Conservation (phyloP, 2,329 filamentous ascomycete species). For the Seiridium unicorne region DNA sequence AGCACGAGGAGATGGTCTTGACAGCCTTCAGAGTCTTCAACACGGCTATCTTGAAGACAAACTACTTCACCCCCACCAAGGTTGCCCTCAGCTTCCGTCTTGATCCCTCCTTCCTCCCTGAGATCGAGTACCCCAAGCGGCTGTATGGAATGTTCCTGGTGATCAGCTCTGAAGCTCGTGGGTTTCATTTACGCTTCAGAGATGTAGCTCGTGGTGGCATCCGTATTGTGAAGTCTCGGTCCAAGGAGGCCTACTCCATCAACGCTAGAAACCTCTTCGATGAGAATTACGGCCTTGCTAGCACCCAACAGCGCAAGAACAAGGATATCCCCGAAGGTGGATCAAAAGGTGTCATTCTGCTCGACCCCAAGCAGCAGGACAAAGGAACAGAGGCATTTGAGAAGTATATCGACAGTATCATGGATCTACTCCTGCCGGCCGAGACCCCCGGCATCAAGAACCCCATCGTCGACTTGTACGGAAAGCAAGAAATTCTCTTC, state of each 20-base stretch:
- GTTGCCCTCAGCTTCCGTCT: constrained; percentile 96
- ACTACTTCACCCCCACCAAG: constrained; percentile 96
- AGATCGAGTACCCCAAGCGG: constrained; percentile 88
- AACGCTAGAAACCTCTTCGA: constrained; percentile 96
- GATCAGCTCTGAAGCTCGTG: constrained; percentile 93
- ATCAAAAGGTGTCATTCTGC: constrained; percentile 94
- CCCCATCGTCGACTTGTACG: constrained; percentile 91
- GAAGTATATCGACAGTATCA: constrained; percentile 98
- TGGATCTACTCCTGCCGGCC: constrained; percentile 88
- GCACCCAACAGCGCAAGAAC: constrained; percentile 99
- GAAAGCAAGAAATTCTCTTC: constrained; percentile 95
- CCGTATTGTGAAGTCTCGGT: constrained; percentile 96
- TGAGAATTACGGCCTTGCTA: constrained; percentile 97
- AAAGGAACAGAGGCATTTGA: constrained; percentile 91
- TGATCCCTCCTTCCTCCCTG: constrained; percentile 83
- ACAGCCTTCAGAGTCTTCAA: constrained; percentile 96
- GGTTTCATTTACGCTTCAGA: constrained; percentile 95
- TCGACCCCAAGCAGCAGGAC: constrained; percentile 92
- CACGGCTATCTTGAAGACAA: constrained; percentile 89
- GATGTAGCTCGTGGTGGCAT: constrained; percentile 97
- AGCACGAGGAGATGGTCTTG: constrained; percentile 99
- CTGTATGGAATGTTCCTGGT: constrained; percentile 99
- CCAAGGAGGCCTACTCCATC: constrained; percentile 92
- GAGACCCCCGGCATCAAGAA: constrained; percentile 97
- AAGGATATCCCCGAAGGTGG: constrained; percentile 99